A percentile compares a stretch with the other conserved stretches of the same genome.
phyloP scores from a whole-genome alignment of 2,329 filamentous ascomycete species.

The Neodidymelliopsis sp. region DNA sequence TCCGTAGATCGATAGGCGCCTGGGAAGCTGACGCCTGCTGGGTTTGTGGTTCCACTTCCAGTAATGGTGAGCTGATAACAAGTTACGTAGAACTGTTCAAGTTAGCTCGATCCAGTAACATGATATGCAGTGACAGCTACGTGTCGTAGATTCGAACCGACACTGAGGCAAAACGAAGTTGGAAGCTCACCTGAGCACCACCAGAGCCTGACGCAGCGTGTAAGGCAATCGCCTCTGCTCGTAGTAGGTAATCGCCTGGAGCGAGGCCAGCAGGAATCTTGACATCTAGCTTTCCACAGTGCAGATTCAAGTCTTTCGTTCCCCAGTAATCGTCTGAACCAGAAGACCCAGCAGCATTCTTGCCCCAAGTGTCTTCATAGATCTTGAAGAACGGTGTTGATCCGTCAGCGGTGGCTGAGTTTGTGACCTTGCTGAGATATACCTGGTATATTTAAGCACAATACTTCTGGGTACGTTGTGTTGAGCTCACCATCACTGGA shows the following conservation, averaged over 20 bases:
- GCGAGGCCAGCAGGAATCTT: constrained; percentile 62
- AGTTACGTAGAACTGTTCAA: constrained; percentile 52
- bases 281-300: constrained; percentile 58
- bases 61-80: constrained; percentile 68
- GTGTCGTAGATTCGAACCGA: background rate
- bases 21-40: constrained; percentile 58
- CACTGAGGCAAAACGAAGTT: background rate
- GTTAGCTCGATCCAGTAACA: background rate
- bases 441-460: background rate
- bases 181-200: constrained; percentile 41
- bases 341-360: constrained; percentile 49
- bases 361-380: constrained; percentile 61
- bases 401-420: constrained; percentile 59
- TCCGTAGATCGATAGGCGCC: constrained; percentile 65
- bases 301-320: constrained; percentile 56
- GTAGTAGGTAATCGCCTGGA: constrained; percentile 61
- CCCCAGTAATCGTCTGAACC: constrained; percentile 60
- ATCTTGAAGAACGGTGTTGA: constrained; percentile 65
- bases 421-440: constrained; percentile 56
- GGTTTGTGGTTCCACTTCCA: constrained; percentile 59
- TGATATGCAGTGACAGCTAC: background rate
- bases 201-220: constrained; percentile 57
- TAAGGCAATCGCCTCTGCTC: constrained; percentile 67
- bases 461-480: background rate
- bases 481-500: constrained; percentile 58